A percentile compares a stretch with the other conserved stretches of the same genome.
These are phyloP conservation scores for Paecilomyces formosus DNA, from an alignment of 2,329 filamentous ascomycete genomes.

Conservation along the genomic window DNA sequence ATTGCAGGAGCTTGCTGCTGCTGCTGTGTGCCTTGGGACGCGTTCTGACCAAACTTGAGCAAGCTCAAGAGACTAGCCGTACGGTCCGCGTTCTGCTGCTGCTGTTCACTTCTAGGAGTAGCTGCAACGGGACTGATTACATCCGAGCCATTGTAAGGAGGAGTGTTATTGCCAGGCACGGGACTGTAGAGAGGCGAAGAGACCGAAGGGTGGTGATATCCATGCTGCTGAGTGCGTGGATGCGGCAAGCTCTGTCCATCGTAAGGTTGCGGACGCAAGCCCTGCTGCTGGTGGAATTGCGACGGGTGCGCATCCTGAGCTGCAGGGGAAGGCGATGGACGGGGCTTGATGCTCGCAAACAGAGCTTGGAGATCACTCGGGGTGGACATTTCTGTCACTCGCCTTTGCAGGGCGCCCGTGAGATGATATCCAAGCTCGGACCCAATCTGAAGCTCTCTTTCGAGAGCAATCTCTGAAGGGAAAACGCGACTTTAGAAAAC, in stretches of 20 bases:
- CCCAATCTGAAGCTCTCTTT: slow-evolving; percentile 1
- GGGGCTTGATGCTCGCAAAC: slow-evolving; percentile 38
- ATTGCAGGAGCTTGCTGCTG: slow-evolving; percentile 21
- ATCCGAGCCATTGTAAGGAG: slow-evolving; percentile 50
- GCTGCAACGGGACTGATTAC: slow-evolving; percentile 50
- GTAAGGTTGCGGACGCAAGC: slow-evolving; percentile 20
- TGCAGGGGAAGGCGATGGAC: slow-evolving; percentile 26
- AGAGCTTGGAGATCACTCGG: slow-evolving; percentile 40
- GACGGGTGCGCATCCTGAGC: slow-evolving; percentile 21
- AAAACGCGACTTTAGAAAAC: not conserved
- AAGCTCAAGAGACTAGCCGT: slow-evolving; percentile 56
- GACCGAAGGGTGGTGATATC: slow-evolving; percentile 50
- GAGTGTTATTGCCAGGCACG: slow-evolving; percentile 40
- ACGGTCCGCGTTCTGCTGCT: slow-evolving; percentile 37
- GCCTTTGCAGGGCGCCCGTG: slow-evolving; percentile 21
- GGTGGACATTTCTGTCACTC: slow-evolving; percentile 41
- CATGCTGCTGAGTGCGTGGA: slow-evolving; percentile 22
- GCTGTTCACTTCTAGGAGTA: slow-evolving; percentile 36
- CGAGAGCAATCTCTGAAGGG: slow-evolving; percentile 2
- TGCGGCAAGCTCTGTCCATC: slow-evolving; percentile 25
- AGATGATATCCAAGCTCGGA: slow-evolving; percentile 7
- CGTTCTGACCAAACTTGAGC: slow-evolving; percentile 54
- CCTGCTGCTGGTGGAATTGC: slow-evolving; percentile 23
- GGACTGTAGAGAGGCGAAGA: slow-evolving; percentile 54
- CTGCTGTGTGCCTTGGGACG: slow-evolving; percentile 23